Evolutionary conservation across 2,329 filamentous ascomycete genomes (phyloP).

Genomic region (Neofusicoccum kwambonambiense): DNA sequence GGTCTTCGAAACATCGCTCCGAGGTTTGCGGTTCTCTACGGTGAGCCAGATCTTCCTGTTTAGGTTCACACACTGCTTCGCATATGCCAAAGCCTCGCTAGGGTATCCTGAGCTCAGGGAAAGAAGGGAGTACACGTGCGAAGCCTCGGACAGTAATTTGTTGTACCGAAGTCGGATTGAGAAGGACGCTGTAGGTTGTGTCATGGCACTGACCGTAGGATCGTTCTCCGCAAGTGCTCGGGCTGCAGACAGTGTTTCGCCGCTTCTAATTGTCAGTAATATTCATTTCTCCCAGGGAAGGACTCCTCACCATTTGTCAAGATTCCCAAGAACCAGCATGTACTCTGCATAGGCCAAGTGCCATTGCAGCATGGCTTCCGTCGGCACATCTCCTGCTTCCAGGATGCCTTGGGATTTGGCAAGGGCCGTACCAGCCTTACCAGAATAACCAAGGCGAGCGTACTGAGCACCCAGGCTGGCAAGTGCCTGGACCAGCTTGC

Average conservation of each 20-base stretch:
- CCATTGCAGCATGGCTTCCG: slow-evolving; percentile 54
- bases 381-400: slow-evolving; percentile 36
- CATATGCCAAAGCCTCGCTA: slow-evolving; percentile 48
- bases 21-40: slow-evolving; percentile 43
- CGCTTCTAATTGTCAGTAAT: slow-evolving; percentile 26
- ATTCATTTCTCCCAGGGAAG: neutral
- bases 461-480: slow-evolving; percentile 55
- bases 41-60: slow-evolving; percentile 53
- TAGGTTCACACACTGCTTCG: slow-evolving; percentile 49
- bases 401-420: slow-evolving; percentile 56
- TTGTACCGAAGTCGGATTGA: slow-evolving; percentile 44
- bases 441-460: slow-evolving; percentile 59
- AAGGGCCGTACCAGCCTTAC: slow-evolving; percentile 58
- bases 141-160: slow-evolving; percentile 58
- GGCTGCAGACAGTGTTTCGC: slow-evolving; percentile 30
- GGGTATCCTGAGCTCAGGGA: slow-evolving; percentile 56
- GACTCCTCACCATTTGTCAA: slow-evolving; percentile 56
- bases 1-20: neutral
- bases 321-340: slow-evolving; percentile 63
- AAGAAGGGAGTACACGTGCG: slow-evolving; percentile 64
- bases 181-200: slow-evolving; percentile 32
- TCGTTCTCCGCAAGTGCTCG: slow-evolving; percentile 31
- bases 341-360: slow-evolving; percentile 75
- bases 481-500: slow-evolving; percentile 42
- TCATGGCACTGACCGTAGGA: slow-evolving; percentile 28